These are phyloP conservation scores for Geotrichum phurueaensis DNA, from an alignment of 1,139 yeast genomes.

Conservation along the genomic window DNA sequence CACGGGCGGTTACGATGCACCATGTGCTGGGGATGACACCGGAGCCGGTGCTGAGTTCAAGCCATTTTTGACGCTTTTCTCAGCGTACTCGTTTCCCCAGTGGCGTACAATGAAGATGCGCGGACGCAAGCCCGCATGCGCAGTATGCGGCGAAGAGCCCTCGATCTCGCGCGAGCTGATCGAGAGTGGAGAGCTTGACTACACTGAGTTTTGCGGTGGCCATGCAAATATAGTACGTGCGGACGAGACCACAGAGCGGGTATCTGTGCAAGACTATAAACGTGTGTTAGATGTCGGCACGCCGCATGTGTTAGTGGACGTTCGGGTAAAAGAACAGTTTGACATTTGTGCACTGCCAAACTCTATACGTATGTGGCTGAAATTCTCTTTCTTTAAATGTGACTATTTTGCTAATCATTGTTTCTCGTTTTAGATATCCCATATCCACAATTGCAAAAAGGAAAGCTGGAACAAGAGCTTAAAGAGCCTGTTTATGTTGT, in stretches of 20 bases:
- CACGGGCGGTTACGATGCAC: slow-evolving; percentile 45
- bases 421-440: slow-evolving; percentile 16
- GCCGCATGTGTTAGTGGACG: slow-evolving; percentile 55
- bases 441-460: slow-evolving; percentile 10
- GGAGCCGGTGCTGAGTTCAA: slow-evolving; percentile 36
- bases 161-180: slow-evolving; percentile 46
- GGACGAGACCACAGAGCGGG: slow-evolving; percentile 43
- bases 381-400: slow-evolving; percentile 19
- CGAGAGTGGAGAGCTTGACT: slow-evolving; percentile 48
- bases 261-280: slow-evolving; percentile 44
- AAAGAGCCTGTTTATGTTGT: slow-evolving; percentile 41
- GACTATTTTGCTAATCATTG: not conserved
- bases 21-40: not conserved
- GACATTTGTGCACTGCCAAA: slow-evolving; percentile 55
- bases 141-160: slow-evolving; percentile 53
- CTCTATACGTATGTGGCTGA: slow-evolving; percentile 57
- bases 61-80: slow-evolving; percentile 66
- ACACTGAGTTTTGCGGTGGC: slow-evolving; percentile 67
- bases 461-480: slow-evolving; percentile 2
- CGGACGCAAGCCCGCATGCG: slow-evolving; percentile 53
- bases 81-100: slow-evolving; percentile 68
- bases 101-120: slow-evolving; percentile 78
- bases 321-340: slow-evolving; percentile 74
- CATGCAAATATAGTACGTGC: slow-evolving; percentile 37
- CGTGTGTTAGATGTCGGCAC: slow-evolving; percentile 4